These are phyloP conservation scores for Alternaria brassicae DNA, from an alignment of 2,329 filamentous ascomycete species.

Conservation along the genomic window DNA sequence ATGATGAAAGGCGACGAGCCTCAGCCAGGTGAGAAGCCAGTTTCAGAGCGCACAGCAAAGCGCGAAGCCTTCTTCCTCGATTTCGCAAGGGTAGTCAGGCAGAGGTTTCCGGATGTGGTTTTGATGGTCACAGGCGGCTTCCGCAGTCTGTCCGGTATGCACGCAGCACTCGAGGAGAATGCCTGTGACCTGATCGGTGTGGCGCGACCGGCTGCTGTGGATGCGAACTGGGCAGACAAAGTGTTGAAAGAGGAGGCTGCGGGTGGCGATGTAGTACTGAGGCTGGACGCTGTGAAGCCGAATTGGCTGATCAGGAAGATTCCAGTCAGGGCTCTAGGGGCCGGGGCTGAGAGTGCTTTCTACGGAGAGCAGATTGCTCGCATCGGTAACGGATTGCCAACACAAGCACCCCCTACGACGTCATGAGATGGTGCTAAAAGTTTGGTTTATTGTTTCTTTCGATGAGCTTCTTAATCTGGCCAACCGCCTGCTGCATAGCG, in stretches of 20 bases:
- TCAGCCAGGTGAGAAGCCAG: neutral
- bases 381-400: neutral
- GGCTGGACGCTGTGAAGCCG: conserved; percentile 4
- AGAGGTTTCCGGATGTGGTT: conserved; percentile 43
- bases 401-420: neutral
- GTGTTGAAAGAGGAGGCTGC: conserved; percentile 14
- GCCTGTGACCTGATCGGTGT: conserved; percentile 28
- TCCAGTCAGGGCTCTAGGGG: conserved; percentile 1
- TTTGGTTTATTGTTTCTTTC: too few species aligned
- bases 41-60: conserved; percentile 54
- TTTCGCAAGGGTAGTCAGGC: conserved; percentile 62
- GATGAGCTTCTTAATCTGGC: too few species aligned
- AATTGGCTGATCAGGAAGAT: conserved; percentile 14
- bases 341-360: conserved; percentile 7
- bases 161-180: conserved; percentile 56
- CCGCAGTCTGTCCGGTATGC: conserved; percentile 62
- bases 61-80: conserved; percentile 74
- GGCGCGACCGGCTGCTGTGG: conserved; percentile 21
- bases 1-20: conserved; percentile 7
- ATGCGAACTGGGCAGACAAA: conserved; percentile 14
- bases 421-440: neutral
- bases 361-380: neutral
- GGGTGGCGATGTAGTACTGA: conserved; percentile 1
- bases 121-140: conserved; percentile 67
- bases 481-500: too few species aligned